phyloP scores from a whole-genome alignment of 192 early-diverging fungal species.

The Coemansia sp. region DNA sequence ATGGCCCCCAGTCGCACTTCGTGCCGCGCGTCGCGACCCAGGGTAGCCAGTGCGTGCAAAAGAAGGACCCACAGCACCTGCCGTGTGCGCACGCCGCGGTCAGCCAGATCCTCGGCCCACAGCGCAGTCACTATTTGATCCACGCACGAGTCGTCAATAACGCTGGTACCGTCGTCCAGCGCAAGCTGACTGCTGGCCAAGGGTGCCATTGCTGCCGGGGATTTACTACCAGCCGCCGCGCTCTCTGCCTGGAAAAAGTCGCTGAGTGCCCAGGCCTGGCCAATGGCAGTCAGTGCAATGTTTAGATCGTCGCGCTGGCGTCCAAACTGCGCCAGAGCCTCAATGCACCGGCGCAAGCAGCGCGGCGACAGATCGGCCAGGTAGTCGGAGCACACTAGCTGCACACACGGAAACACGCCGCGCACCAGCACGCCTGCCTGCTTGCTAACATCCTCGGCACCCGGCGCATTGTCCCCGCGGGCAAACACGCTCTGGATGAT shows the following conservation, averaged over 20 bases:
- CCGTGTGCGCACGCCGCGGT: neutral
- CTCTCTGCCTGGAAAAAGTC: conserved; percentile 77
- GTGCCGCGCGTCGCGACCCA: conserved; percentile 80
- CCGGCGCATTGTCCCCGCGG: neutral
- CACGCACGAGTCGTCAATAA: conserved; percentile 5
- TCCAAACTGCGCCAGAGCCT: conserved; percentile 76
- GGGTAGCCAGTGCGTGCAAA: conserved; percentile 72
- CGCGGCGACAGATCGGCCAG: conserved; percentile 71
- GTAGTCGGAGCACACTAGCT: conserved; percentile 95
- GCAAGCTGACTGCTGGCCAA: conserved; percentile 10
- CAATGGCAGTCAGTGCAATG: conserved; percentile 88
- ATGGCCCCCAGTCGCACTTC: conserved; percentile 93
- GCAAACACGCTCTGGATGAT: conserved; percentile 58
- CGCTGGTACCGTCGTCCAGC: conserved; percentile 2
- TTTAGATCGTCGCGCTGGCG: conserved; percentile 86
- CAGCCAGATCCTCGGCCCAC: conserved; percentile 27
- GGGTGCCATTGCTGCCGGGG: neutral
- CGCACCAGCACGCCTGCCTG: conserved; percentile 57
- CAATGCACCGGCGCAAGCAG: conserved; percentile 76
- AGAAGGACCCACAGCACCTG: conserved; percentile 87
- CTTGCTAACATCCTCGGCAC: conserved; percentile 13
- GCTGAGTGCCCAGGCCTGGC: conserved; percentile 88
- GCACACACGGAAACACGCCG: conserved; percentile 86
- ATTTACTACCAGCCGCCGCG: neutral
- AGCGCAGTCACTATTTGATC: neutral